phyloP scores from a whole-genome alignment of 768 basidiomycete genomes.

The Tubosaeta sp. region DNA sequence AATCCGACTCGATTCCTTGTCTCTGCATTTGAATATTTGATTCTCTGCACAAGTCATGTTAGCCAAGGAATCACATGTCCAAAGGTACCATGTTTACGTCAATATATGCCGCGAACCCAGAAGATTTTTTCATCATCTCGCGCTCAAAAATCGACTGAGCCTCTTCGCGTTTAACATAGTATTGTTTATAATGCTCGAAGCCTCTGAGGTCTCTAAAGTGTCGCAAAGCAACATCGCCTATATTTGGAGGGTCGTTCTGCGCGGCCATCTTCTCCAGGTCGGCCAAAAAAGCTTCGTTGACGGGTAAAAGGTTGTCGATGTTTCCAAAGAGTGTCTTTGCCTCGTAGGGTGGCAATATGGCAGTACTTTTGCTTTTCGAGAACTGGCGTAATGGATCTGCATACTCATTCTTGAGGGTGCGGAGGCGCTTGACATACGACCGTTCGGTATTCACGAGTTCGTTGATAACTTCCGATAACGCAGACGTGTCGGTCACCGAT shows the following conservation, averaged over 20 bases:
- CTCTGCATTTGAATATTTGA: constrained; percentile 81
- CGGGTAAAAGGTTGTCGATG: constrained; percentile 80
- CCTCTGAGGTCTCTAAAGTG: constrained; percentile 83
- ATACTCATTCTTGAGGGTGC: constrained; percentile 81
- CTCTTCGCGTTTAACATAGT: constrained; percentile 90
- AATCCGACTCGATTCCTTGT: constrained; percentile 78
- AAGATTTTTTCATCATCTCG: constrained; percentile 75
- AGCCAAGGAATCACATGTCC: constrained; percentile 11
- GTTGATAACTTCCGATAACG: constrained; percentile 69
- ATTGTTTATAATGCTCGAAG: constrained; percentile 89
- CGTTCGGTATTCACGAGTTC: constrained; percentile 89
- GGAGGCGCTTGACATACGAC: constrained; percentile 81
- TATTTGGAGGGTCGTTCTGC: constrained; percentile 50
- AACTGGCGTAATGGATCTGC: constrained; percentile 89
- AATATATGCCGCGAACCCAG: constrained; percentile 80
- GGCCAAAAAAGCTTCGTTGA: constrained; percentile 82
- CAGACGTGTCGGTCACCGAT: constrained; percentile 58
- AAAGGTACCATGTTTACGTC: constrained; percentile 57
- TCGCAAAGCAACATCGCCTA: constrained; percentile 81
- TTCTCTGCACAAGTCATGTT: constrained; percentile 45
- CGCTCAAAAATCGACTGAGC: constrained; percentile 84
- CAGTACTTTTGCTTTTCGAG: constrained; percentile 76
- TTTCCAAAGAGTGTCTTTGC: constrained; percentile 94
- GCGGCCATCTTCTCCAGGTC: constrained; percentile 79
- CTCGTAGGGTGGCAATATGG: constrained; percentile 85